These are phyloP conservation scores for Crithidia expoeki DNA, from an alignment of 208 protist species.

Conservation along the genomic window DNA sequence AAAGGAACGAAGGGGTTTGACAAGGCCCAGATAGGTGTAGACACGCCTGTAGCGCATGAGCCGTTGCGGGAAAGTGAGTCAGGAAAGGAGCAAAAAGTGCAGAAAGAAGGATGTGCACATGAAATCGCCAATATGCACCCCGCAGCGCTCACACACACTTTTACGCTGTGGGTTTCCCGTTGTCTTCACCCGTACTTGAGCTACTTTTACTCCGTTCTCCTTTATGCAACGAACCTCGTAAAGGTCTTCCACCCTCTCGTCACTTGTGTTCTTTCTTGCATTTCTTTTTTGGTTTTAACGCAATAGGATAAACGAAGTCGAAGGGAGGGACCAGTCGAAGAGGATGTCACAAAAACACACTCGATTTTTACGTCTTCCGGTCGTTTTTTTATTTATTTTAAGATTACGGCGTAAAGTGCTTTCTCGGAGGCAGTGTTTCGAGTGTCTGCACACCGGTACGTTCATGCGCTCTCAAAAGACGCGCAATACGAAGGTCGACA, in stretches of 20 bases:
- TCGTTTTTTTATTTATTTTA: too few species aligned
- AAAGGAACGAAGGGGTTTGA: too few species aligned
- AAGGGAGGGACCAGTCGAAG: background rate
- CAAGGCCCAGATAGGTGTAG: too few species aligned
- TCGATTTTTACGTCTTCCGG: too few species aligned
- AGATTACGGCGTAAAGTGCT: background rate
- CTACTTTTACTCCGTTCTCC: background rate
- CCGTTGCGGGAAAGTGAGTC: too few species aligned
- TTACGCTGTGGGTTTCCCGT: too few species aligned
- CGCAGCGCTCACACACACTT: too few species aligned
- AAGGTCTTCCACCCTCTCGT: background rate
- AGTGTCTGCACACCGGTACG: background rate
- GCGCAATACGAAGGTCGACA: slow-evolving; percentile 1
- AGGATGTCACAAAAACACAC: background rate
- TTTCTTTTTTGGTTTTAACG: background rate
- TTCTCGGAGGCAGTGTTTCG: slow-evolving; percentile 81
- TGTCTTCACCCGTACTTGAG: too few species aligned
- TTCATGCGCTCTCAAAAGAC: slow-evolving; percentile 72
- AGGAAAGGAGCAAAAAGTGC: too few species aligned
- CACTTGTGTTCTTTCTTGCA: background rate
- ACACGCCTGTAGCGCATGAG: too few species aligned
- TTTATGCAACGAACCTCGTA: background rate
- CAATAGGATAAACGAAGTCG: slow-evolving; percentile 5
- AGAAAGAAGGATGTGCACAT: too few species aligned
- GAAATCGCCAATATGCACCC: too few species aligned